phyloP scores from a whole-genome alignment of 2,329 filamentous ascomycete species.

The Arthrobotrys sphaeroides region DNA sequence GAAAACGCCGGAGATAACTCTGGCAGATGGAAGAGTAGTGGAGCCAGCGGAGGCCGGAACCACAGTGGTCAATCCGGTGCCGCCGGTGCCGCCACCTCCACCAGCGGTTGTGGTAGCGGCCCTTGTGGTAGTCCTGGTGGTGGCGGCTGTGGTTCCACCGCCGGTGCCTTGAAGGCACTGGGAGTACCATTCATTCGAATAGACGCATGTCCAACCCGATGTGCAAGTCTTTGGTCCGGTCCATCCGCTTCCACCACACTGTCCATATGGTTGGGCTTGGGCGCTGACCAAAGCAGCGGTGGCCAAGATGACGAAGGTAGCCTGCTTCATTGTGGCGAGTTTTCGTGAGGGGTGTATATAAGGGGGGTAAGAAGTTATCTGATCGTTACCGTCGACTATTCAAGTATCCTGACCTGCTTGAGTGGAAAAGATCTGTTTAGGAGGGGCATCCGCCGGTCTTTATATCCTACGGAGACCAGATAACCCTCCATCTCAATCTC shows the following conservation, averaged over 20 bases:
- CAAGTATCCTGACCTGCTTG: slow-evolving; percentile 23
- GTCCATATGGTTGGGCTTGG: slow-evolving; percentile 48
- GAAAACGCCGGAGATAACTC: slow-evolving; percentile 60
- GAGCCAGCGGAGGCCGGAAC: slow-evolving; percentile 56
- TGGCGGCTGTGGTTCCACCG: slow-evolving; percentile 49
- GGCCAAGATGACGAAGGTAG: slow-evolving; percentile 28
- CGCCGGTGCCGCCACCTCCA: slow-evolving; percentile 5
- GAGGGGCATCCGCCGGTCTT: neutral
- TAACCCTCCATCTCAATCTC: neutral
- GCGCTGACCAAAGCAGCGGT: slow-evolving; percentile 47
- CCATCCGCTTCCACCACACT: slow-evolving; percentile 58
- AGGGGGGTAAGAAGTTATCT: neutral
- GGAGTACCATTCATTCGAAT: slow-evolving; percentile 53
- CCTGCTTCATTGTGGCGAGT: slow-evolving; percentile 27
- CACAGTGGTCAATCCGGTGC: slow-evolving; percentile 53
- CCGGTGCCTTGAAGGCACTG: slow-evolving; percentile 47
- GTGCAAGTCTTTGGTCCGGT: slow-evolving; percentile 55
- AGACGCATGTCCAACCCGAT: slow-evolving; percentile 46
- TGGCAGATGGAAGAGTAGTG: slow-evolving; percentile 62
- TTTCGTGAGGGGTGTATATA: neutral
- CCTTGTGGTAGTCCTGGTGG: slow-evolving; percentile 11
- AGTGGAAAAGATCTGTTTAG: neutral
- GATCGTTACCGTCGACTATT: neutral
- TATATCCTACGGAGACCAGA: slow-evolving; percentile 19
- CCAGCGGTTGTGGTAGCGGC: slow-evolving; percentile 53